Evolutionary conservation across 805 yeast species (phyloP).

Genomic region (Barnettozyma vustinii): DNA sequence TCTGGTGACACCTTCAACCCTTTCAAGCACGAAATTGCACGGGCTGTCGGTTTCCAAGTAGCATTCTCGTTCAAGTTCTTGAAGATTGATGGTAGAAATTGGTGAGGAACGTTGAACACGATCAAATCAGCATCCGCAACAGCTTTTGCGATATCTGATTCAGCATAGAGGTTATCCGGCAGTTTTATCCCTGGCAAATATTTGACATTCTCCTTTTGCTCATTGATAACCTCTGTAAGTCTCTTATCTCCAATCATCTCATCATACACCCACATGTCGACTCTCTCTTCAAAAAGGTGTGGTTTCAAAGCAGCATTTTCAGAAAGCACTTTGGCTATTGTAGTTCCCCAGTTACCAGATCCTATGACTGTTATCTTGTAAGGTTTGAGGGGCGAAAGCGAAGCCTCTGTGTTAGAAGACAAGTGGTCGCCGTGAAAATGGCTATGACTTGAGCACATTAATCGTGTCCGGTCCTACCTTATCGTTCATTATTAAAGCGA

Average conservation of each 20-base stretch:
- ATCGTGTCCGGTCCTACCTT: neutral
- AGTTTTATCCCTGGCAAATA: slow-evolving; percentile 86
- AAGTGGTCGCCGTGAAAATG: slow-evolving; percentile 9
- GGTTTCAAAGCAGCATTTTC: slow-evolving; percentile 77
- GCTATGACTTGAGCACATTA: neutral
- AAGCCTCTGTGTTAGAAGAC: slow-evolving; percentile 11
- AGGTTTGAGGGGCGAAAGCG: slow-evolving; percentile 26
- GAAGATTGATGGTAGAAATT: slow-evolving; percentile 77
- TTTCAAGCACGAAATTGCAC: slow-evolving; percentile 94
- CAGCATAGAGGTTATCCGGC: slow-evolving; percentile 81
- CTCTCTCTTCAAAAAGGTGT: slow-evolving; percentile 61
- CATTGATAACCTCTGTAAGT: slow-evolving; percentile 85
- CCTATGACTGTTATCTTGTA: slow-evolving; percentile 76
- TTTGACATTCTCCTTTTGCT: slow-evolving; percentile 87
- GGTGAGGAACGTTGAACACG: slow-evolving; percentile 96
- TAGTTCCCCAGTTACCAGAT: slow-evolving; percentile 98
- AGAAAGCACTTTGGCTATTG: slow-evolving; percentile 91
- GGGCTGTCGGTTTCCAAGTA: slow-evolving; percentile 57
- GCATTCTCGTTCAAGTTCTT: slow-evolving; percentile 59
- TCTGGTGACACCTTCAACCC: slow-evolving; percentile 77
- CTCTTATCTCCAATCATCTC: slow-evolving; percentile 67
- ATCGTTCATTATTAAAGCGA: neutral
- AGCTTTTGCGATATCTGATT: slow-evolving; percentile 73
- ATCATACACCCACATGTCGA: slow-evolving; percentile 96
- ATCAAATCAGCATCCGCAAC: slow-evolving; percentile 79